Conservation (phyloP, 768 basidiomycete species). For the Amanita molliuscula region DNA sequence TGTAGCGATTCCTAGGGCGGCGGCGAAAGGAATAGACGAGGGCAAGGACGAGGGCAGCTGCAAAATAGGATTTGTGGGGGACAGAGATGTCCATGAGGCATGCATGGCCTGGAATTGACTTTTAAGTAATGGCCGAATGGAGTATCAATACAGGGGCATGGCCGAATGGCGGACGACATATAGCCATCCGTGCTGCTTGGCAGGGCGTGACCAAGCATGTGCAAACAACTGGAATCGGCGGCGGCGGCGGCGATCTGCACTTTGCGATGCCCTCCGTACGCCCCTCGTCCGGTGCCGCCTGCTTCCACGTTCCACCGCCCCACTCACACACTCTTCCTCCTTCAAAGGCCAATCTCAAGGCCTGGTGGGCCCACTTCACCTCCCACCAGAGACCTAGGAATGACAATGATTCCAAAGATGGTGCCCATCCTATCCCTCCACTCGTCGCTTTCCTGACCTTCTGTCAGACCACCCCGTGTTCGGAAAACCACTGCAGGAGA, state of each 20-base stretch:
- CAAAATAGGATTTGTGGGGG: background rate
- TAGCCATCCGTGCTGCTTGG: no score
- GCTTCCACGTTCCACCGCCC: background rate
- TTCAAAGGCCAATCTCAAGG: slow-evolving; percentile 52
- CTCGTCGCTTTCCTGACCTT: slow-evolving; percentile 15
- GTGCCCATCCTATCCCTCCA: slow-evolving; percentile 10
- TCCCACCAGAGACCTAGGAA: slow-evolving; percentile 55
- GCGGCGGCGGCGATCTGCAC: background rate
- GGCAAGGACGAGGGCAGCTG: background rate
- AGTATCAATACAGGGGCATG: no score
- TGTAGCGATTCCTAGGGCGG: background rate
- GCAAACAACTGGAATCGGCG: background rate
- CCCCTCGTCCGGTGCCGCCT: background rate
- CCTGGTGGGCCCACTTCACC: slow-evolving; percentile 78
- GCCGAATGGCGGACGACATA: background rate
- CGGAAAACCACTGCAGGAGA: slow-evolving; percentile 75
- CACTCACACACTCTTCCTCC: slow-evolving; percentile 18
- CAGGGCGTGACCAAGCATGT: no score
- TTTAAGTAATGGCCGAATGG: no score
- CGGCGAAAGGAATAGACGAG: background rate
- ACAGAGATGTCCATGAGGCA: no score
- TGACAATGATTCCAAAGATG: slow-evolving; percentile 32
- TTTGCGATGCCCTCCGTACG: background rate
- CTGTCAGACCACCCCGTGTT: slow-evolving; percentile 54
- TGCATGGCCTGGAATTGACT: no score